Conservation (phyloP, 208 protist species). For the Trypanosoma brucei region DNA sequence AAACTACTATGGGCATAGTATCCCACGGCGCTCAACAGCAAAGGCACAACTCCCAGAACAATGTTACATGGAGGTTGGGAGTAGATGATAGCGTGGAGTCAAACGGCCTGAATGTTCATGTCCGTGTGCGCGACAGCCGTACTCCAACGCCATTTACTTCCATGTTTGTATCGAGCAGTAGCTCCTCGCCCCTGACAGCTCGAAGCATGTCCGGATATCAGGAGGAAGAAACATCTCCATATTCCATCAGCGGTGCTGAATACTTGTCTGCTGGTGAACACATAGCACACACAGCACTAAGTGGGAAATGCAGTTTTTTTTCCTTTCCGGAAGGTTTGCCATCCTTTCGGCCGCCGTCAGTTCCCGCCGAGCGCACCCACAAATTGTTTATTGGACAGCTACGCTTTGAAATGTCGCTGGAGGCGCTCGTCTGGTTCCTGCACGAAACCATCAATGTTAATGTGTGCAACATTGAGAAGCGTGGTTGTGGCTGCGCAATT, state of each 20-base stretch:
- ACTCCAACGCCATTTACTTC: background rate
- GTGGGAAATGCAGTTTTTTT: slow-evolving; percentile 71
- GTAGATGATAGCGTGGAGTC: background rate
- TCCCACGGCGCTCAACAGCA: no score
- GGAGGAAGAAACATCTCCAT: background rate
- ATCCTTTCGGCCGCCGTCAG: slow-evolving; percentile 13
- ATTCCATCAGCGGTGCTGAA: background rate
- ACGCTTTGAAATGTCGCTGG: slow-evolving; percentile 72
- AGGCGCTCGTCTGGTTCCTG: slow-evolving; percentile 76
- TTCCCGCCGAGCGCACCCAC: slow-evolving; percentile 11
- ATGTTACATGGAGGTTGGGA: background rate
- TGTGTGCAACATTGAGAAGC: slow-evolving; percentile 54
- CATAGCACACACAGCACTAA: slow-evolving; percentile 59
- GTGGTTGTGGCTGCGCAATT: slow-evolving; percentile 74
- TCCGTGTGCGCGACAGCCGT: background rate
- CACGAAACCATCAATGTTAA: slow-evolving; percentile 59
- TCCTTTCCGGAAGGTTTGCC: slow-evolving; percentile 44
- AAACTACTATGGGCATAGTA: no score
- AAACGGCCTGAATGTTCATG: background rate
- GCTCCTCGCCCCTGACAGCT: background rate
- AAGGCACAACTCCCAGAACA: no score
- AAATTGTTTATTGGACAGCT: slow-evolving; percentile 83
- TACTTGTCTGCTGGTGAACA: slow-evolving; percentile 24
- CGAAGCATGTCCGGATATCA: no score
- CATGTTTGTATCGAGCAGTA: background rate